phyloP scores from a whole-genome alignment of 441 rosid species.

The Euphorbia corollata region DNA sequence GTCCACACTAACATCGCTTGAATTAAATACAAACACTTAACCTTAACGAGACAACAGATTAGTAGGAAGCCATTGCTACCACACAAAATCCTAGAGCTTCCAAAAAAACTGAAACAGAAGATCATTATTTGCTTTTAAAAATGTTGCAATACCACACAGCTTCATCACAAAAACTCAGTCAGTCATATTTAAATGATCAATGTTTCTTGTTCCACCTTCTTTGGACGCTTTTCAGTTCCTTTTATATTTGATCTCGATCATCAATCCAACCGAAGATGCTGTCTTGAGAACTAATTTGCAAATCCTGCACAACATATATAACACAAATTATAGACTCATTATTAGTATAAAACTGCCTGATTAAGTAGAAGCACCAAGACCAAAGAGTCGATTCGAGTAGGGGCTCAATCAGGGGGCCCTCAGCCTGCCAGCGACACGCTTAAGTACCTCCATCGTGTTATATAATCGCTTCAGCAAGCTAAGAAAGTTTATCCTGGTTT shows the following conservation, averaged over 20 bases:
- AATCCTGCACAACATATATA: slow-evolving; percentile 36
- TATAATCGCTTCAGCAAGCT: neutral
- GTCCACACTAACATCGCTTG: neutral
- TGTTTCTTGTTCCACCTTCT: neutral
- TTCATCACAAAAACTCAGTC: no score
- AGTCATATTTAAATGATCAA: neutral
- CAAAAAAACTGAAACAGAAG: no score
- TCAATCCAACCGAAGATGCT: slow-evolving; percentile 61
- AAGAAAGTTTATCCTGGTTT: neutral
- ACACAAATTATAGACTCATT: neutral
- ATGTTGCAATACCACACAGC: neutral
- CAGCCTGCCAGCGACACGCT: no score
- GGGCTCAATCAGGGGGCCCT: neutral
- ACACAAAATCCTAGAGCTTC: neutral
- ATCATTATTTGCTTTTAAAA: no score
- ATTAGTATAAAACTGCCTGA: neutral
- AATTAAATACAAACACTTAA: neutral
- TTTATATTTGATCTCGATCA: slow-evolving; percentile 25
- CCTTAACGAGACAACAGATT: neutral
- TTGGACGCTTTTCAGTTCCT: slow-evolving; percentile 10
- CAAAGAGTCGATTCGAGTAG: neutral
- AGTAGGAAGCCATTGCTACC: neutral
- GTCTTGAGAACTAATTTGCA: slow-evolving; percentile 69
- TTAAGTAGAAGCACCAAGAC: no score
- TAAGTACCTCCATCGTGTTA: no score